These are phyloP conservation scores for Candida nonsorbophila DNA, from an alignment of 805 yeast species.

Conservation along the genomic window DNA sequence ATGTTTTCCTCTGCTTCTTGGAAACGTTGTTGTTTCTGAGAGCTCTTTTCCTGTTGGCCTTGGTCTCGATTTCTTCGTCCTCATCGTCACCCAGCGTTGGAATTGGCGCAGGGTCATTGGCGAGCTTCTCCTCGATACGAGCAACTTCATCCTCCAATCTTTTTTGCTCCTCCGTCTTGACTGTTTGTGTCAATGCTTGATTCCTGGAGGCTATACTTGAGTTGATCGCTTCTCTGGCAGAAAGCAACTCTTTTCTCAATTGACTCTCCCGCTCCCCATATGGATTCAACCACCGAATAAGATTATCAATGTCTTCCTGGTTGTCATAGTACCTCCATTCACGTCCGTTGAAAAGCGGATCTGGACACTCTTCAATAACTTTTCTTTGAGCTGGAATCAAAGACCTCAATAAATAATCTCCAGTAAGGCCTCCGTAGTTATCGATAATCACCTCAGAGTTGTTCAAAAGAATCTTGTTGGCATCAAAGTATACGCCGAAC, in stretches of 20 bases:
- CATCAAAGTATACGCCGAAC: conserved; percentile 22
- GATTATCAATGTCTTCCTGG: conserved; percentile 48
- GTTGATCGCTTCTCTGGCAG: conserved; percentile 47
- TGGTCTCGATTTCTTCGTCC: conserved; percentile 26
- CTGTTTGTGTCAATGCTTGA: conserved; percentile 31
- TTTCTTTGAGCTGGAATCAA: conserved; percentile 49
- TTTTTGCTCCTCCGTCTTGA: conserved; percentile 25
- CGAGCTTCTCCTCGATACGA: conserved; percentile 19
- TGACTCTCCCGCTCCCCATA: conserved; percentile 71
- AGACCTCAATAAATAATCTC: conserved; percentile 1
- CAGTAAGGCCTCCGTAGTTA: conserved; percentile 14
- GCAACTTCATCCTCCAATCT: conserved; percentile 35
- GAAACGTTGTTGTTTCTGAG: conserved; percentile 26
- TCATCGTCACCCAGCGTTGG: conserved; percentile 22
- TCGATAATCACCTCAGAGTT: conserved; percentile 9
- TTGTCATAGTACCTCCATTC: conserved; percentile 73
- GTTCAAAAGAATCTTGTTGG: conserved; percentile 10
- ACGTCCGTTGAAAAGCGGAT: conserved; percentile 42
- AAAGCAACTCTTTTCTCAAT: conserved; percentile 55
- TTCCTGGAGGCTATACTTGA: conserved; percentile 56
- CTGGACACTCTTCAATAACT: conserved; percentile 60
- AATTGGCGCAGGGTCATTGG: conserved; percentile 9
- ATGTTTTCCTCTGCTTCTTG: conserved; percentile 29
- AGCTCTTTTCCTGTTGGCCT: conserved; percentile 18
- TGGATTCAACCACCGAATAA: conserved; percentile 65